Percentiles rank a stretch among this genome's conserved stretches.
These are phyloP conservation scores for Microsporum audouinii DNA, from an alignment of 2,329 filamentous ascomycete genomes.

Conservation along the genomic window DNA sequence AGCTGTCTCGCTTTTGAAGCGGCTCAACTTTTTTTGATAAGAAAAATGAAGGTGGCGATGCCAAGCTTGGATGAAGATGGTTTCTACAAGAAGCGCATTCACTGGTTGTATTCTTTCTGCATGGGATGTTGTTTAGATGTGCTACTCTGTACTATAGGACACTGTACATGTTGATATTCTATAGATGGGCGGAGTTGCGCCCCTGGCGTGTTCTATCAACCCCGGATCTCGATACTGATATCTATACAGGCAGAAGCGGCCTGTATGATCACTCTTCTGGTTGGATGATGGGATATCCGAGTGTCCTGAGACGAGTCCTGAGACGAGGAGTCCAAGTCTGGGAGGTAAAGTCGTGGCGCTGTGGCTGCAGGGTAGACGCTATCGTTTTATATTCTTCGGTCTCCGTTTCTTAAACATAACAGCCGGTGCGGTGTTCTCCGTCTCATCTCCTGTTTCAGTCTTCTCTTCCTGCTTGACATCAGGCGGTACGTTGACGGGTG, in stretches of 20 bases:
- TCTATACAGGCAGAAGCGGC: no score
- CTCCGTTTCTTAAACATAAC: conserved; percentile 42
- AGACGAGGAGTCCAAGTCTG: no score
- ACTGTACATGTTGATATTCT: no score
- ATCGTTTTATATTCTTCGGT: conserved; percentile 34
- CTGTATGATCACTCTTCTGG: no score
- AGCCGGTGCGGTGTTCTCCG: conserved; percentile 17
- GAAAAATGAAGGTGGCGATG: conserved; percentile 1
- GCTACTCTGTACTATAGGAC: no score
- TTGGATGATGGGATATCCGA: not conserved
- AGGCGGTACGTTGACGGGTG: not conserved
- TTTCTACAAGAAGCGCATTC: not conserved
- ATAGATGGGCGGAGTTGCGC: no score
- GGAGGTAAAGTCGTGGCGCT: no score
- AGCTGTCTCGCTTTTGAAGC: not conserved
- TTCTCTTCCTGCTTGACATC: not conserved
- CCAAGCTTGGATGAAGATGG: not conserved
- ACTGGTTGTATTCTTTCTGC: not conserved
- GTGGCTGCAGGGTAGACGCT: conserved; percentile 3
- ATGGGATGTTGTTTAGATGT: no score
- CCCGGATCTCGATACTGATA: no score
- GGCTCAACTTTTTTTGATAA: not conserved
- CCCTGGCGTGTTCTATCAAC: no score
- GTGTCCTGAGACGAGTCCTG: no score
- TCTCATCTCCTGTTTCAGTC: not conserved